Evolutionary conservation across 2,329 filamentous ascomycete species (phyloP), one percentile per base, ranked within the genome.

Genomic region (Monosporascus sp.): DNA sequence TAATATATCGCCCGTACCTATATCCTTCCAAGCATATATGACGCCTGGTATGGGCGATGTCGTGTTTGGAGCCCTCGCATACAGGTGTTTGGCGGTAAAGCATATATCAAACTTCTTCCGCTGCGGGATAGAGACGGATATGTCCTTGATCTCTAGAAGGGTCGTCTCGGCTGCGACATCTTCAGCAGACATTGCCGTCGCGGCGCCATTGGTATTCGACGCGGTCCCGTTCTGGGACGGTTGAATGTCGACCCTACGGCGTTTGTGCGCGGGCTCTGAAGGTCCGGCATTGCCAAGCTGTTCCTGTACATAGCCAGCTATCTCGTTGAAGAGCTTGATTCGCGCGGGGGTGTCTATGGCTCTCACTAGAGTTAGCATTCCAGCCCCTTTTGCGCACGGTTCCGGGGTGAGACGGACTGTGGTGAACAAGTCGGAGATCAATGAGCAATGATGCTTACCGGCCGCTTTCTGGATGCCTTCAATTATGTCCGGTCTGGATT

Each of bases 21-120:
- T 81, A 57, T 85, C 79, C 51, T 72, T 76, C 82, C 83, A 87
- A 0, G 78, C 73, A 59, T 84, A 84, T 16, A 78, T 75, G 48
- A 82, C 79, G 46, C 77, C 78, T 19, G 76, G 70, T 17, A 80
- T 73, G 0, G 81, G 80, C 24, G 72, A 71, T 2, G 75, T 76
- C 2, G 79, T 78, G 44, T 76, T 77, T 0, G 80, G 72, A 1
- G 73, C 71, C 37, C 79, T 75, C 16, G 82, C 82, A 57, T 85
- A 86, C 37, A 87, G 62, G 58, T 81, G 80, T 55, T 76, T 75
- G 6, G 75, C 70, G 2, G 84, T 87, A 57, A 87, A 80, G 67
- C 81, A 84, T 8, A 88, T 67, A 58, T 84, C 81, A 60, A 83
- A 83, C 68, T 87, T 88, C 70, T 88, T 88, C 57, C 85, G 76